Evolutionary conservation across 352 stramenopile genomes (phyloP).

Genomic region (Globisporangium rhizosaccharum): DNA sequence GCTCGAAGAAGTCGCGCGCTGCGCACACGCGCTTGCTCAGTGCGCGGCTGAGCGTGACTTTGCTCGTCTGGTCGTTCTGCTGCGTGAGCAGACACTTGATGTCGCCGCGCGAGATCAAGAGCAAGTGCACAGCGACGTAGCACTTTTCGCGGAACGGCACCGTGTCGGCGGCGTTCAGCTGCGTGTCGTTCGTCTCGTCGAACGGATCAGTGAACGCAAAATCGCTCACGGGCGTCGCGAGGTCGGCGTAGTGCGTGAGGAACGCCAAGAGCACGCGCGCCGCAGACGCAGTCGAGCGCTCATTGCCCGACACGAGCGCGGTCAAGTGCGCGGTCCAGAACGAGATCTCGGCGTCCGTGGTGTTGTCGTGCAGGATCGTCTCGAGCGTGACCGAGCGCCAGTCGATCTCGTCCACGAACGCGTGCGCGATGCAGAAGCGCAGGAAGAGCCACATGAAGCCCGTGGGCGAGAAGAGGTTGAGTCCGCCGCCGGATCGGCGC

Average conservation of each 20-base stretch:
- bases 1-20: slow-evolving; percentile 55
- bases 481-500: slow-evolving; percentile 38
- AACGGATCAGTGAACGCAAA: slow-evolving; percentile 62
- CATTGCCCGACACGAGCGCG: slow-evolving; percentile 22
- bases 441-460: slow-evolving; percentile 78
- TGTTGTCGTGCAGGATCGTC: slow-evolving; percentile 30
- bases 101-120: slow-evolving; percentile 56
- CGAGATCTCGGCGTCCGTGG: slow-evolving; percentile 47
- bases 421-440: slow-evolving; percentile 46
- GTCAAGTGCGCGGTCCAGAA: slow-evolving; percentile 62
- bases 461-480: slow-evolving; percentile 52
- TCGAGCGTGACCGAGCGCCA: slow-evolving; percentile 25
- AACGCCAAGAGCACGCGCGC: slow-evolving; percentile 58
- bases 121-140: slow-evolving; percentile 54
- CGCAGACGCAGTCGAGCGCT: slow-evolving; percentile 21
- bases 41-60: slow-evolving; percentile 68
- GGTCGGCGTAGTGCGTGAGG: slow-evolving; percentile 45
- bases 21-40: slow-evolving; percentile 55
- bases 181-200: slow-evolving; percentile 58
- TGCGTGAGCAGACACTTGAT: slow-evolving; percentile 50
- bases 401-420: slow-evolving; percentile 41
- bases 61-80: slow-evolving; percentile 42
- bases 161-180: slow-evolving; percentile 34
- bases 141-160: slow-evolving; percentile 56
- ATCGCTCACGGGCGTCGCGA: slow-evolving; percentile 32